Evolutionary conservation across 2,329 filamentous ascomycete genomes (phyloP).

Genomic region (Cercospora sp.): DNA sequence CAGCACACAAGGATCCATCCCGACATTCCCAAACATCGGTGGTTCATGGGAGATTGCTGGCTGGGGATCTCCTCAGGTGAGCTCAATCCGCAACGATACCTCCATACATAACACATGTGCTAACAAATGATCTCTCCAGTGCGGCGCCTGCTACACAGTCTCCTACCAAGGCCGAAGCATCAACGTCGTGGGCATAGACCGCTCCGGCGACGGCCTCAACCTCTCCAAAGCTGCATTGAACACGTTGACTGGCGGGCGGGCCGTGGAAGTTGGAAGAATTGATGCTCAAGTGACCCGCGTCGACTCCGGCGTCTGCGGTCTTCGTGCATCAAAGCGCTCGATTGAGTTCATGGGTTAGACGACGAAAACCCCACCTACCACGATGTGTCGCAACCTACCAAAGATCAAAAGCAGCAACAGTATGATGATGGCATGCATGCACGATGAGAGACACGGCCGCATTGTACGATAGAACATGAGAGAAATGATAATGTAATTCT

Average conservation of each 20-base stretch:
- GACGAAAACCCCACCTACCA: neutral
- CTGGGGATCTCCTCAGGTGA: constrained; percentile 37
- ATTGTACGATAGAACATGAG: neutral
- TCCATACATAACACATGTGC: neutral
- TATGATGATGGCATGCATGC: constrained; percentile 2
- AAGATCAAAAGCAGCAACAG: neutral
- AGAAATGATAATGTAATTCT: constrained; percentile 12
- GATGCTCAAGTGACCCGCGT: constrained; percentile 45
- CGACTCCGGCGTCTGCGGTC: constrained; percentile 40
- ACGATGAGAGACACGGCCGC: neutral
- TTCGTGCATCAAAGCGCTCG: constrained; percentile 31
- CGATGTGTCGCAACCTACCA: neutral
- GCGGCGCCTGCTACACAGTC: constrained; percentile 56
- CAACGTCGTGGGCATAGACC: constrained; percentile 54
- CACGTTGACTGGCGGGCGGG: constrained; percentile 50
- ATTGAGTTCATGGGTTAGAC: constrained; percentile 32
- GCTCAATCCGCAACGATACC: neutral
- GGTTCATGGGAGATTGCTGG: constrained; percentile 51
- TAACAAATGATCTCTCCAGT: constrained; percentile 45
- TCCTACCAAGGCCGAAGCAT: constrained; percentile 52
- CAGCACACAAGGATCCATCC: constrained; percentile 46
- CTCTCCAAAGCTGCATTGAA: constrained; percentile 53
- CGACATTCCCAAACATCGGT: constrained; percentile 53
- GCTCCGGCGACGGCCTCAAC: constrained; percentile 51
- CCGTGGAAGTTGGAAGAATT: constrained; percentile 43